Conservation (phyloP, 345 rosid species). For the Mercurialis annua region DNA sequence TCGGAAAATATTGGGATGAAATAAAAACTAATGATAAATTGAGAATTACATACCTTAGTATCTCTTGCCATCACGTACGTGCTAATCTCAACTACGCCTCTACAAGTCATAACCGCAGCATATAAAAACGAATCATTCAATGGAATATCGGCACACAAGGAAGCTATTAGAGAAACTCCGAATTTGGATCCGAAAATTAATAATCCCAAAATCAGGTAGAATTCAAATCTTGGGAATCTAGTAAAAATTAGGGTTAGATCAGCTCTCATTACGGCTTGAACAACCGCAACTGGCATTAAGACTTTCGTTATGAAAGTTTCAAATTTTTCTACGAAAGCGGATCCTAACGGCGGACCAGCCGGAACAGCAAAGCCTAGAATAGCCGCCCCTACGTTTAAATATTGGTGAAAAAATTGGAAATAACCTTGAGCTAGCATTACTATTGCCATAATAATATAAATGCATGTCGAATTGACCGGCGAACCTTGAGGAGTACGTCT, state of each 20-base stretch:
- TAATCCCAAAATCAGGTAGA: background rate
- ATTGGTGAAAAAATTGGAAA: slow-evolving; percentile 7
- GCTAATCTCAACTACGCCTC: background rate
- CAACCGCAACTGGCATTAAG: slow-evolving; percentile 31
- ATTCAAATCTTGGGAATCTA: background rate
- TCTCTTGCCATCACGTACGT: background rate
- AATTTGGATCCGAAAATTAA: background rate
- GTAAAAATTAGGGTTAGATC: slow-evolving; percentile 11
- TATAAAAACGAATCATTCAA: background rate
- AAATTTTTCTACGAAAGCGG: slow-evolving; percentile 31
- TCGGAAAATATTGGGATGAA: too few species aligned
- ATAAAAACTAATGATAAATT: background rate
- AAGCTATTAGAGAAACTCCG: slow-evolving; percentile 4
- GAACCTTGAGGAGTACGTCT: slow-evolving; percentile 30
- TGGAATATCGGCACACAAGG: background rate
- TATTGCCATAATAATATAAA: slow-evolving; percentile 13
- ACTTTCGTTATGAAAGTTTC: slow-evolving; percentile 24
- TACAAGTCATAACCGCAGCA: background rate
- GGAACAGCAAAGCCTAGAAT: slow-evolving; percentile 41
- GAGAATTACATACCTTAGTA: background rate
- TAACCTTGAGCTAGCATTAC: slow-evolving; percentile 15
- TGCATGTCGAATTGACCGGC: slow-evolving; percentile 14
- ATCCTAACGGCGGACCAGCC: slow-evolving; percentile 42
- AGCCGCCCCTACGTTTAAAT: slow-evolving; percentile 27
- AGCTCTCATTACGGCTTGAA: slow-evolving; percentile 25